Evolutionary conservation across 176 grass and related monocot genomes (phyloP).

Genomic region (Guadua angustifolia): DNA sequence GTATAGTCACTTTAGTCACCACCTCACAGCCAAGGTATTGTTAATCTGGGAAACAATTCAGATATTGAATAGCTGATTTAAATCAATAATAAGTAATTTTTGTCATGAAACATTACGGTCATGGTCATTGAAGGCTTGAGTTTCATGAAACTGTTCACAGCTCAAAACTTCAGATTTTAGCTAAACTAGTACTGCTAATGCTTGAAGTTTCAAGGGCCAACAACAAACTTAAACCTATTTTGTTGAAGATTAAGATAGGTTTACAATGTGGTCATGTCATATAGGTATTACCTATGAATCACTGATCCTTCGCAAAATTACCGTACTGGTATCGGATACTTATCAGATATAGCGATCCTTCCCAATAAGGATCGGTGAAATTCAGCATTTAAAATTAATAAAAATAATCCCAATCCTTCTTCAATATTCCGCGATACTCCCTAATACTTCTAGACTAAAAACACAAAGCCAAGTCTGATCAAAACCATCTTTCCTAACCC

Average conservation of each 20-base stretch:
- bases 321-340: too few relatives aligned
- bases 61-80: not conserved
- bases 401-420: too few relatives aligned
- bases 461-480: too few relatives aligned
- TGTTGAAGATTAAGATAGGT: not conserved
- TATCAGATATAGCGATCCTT: too few relatives aligned
- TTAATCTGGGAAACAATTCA: not conserved
- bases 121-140: not conserved
- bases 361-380: too few relatives aligned
- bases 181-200: not conserved
- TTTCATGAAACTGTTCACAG: slow-evolving; percentile 22
- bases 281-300: not conserved
- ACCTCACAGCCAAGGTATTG: not conserved
- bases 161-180: slow-evolving; percentile 13
- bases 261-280: slow-evolving; percentile 15
- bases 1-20: not conserved
- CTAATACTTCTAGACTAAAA: too few relatives aligned
- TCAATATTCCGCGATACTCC: too few relatives aligned
- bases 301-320: too few relatives aligned
- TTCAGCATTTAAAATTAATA: too few relatives aligned
- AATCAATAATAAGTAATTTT: not conserved
- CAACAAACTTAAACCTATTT: not conserved
- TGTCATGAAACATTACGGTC: not conserved
- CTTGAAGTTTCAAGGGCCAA: slow-evolving; percentile 23
- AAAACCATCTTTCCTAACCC: too few relatives aligned